Base-by-base conservation (phyloP, 441 rosid genomes). In the Gossypium schwendimanii region DNA sequence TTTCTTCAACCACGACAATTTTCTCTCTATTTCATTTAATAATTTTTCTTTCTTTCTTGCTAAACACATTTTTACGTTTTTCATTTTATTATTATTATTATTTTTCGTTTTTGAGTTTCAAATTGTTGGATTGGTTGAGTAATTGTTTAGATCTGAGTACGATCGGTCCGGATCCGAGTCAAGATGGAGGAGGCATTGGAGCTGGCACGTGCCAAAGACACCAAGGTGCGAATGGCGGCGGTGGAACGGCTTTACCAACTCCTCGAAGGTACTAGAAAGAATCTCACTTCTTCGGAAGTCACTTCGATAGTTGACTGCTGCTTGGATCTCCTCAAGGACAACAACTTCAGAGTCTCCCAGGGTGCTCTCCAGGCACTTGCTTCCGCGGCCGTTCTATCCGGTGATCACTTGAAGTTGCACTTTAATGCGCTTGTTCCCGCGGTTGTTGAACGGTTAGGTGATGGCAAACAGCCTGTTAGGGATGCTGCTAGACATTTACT, bases 181-280 rank as follows among this genome's bases (percentile, higher is more conserved):
- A 53, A 45, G 60, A 89, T 96, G 99, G 99, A 96, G 88, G 99
- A 89, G 85, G 99, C 96, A 53, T 73, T 96, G 74, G 98, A 96
- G 79, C 86, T 89, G 82, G 99, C 94, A 73, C 92, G 99, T 28
- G 96, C 97, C 47, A 96, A 96, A 82, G 99, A 91, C 81, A 90
- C 98, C 0, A 96, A 96, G 71, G 99, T 93, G 89, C 85, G 99
- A 78, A 91, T 96, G 99, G 99, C 99, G 2, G 99, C 93, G 15
- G 98, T 96, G 49, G 99, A 96, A 84, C 81, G 97, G 3, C 88
- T 96, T 1, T 91, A 90, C 80, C 93, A 93, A 79, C 93, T 87
- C 33, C 92, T 96, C 0, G 99, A 96, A 88, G 89, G 93, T 77
- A 88, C 91, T 70, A 76, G 97, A 71, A 91, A 84, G 89, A 87